Percentiles rank a stretch among this genome's conserved stretches.
phyloP scores from a whole-genome alignment of 306 rosid genomes.

The Quercus aquifolioides region DNA sequence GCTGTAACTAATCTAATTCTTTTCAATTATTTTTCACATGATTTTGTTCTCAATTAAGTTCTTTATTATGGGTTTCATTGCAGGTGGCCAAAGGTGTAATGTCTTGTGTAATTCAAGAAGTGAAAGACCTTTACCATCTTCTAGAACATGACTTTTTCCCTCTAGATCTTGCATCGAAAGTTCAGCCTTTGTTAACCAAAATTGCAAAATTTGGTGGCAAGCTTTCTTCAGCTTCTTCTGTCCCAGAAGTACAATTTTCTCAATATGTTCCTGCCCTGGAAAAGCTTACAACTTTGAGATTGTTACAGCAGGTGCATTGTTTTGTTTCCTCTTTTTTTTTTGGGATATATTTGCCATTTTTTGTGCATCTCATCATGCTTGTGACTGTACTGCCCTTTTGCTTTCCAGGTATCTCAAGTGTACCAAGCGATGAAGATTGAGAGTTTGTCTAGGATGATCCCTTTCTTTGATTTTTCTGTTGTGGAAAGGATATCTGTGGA shows the following conservation, averaged over 20 bases:
- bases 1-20: neutral
- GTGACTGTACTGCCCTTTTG: neutral
- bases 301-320: conserved; percentile 83
- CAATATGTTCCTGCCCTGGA: conserved; percentile 77
- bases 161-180: conserved; percentile 74
- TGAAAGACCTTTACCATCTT: conserved; percentile 84
- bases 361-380: neutral
- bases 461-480: conserved; percentile 68
- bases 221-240: conserved; percentile 85
- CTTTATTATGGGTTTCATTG: neutral
- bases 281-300: conserved; percentile 83
- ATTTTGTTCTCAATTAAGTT: neutral
- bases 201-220: conserved; percentile 81
- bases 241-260: conserved; percentile 84
- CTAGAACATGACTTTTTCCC: conserved; percentile 86
- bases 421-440: conserved; percentile 85
- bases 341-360: no score
- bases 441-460: conserved; percentile 72
- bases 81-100: conserved; percentile 87
- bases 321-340: neutral
- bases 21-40: neutral
- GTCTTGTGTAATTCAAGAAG: conserved; percentile 93
- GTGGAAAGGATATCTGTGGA: conserved; percentile 92
- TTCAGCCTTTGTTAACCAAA: conserved; percentile 67
- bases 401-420: conserved; percentile 73